phyloP scores from a whole-genome alignment of 305 asterid species.

The Vinca major region DNA sequence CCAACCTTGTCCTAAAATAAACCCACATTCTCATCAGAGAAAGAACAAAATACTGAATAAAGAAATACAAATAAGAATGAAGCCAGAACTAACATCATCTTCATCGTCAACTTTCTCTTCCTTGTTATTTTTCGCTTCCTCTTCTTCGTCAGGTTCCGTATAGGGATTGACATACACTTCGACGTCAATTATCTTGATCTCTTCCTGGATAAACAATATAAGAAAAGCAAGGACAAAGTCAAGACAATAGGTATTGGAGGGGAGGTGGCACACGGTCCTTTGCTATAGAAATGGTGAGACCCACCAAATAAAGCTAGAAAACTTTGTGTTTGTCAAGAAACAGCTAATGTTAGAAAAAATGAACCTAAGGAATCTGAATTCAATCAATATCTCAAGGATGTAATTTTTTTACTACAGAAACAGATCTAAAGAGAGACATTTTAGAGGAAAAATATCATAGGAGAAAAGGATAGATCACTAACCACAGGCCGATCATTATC shows the following conservation, averaged over 20 bases:
- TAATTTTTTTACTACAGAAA: neutral
- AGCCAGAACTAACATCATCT: conserved; percentile 49
- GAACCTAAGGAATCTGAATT: neutral
- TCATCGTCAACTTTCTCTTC: conserved; percentile 53
- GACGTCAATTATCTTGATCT: conserved; percentile 67
- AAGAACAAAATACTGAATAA: conserved; percentile 2
- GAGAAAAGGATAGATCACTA: conserved; percentile 19
- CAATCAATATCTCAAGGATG: neutral
- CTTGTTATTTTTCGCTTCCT: conserved; percentile 42
- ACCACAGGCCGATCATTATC: conserved; percentile 83
- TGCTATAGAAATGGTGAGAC: neutral
- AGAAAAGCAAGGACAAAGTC: neutral
- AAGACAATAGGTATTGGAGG: conserved; percentile 5
- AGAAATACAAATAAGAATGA: neutral
- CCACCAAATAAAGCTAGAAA: neutral
- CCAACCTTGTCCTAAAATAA: conserved; percentile 77
- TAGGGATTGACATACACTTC: conserved; percentile 84
- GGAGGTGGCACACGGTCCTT: neutral
- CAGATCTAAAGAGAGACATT: neutral
- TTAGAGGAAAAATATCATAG: neutral
- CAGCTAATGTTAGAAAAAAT: neutral
- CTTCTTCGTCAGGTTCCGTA: conserved; percentile 70
- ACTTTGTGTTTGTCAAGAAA: neutral
- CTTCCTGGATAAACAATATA: conserved; percentile 43
- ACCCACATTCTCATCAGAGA: too few species aligned